Conservation (phyloP, 1,139 yeast genomes). For the Yamadazyma dendronema region DNA sequence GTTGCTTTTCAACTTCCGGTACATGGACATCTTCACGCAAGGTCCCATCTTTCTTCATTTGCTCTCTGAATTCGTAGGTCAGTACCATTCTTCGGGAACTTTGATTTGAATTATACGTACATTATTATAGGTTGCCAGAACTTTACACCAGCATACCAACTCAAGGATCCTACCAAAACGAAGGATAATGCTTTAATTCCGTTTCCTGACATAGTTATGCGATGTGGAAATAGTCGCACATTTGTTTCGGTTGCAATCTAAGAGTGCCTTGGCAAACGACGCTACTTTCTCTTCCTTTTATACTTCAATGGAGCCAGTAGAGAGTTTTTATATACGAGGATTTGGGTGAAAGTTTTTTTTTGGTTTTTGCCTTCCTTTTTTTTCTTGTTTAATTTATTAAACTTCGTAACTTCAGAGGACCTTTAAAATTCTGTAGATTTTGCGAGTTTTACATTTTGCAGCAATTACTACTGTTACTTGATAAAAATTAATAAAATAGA, state of each 20-base stretch:
- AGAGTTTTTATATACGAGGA: too few species aligned
- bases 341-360: too few species aligned
- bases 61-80: conserved; percentile 46
- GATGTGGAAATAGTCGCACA: neutral
- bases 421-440: too few species aligned
- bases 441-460: neutral
- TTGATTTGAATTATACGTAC: conserved; percentile 39
- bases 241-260: too few species aligned
- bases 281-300: neutral
- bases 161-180: conserved; percentile 33
- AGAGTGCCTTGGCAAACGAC: too few species aligned
- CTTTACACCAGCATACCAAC: conserved; percentile 55
- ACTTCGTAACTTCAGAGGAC: too few species aligned
- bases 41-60: conserved; percentile 64
- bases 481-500: too few species aligned
- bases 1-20: conserved; percentile 41
- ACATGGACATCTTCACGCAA: conserved; percentile 57
- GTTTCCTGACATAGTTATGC: conserved; percentile 21
- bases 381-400: neutral
- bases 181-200: conserved; percentile 26
- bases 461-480: neutral
- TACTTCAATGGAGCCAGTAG: too few species aligned
- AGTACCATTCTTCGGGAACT: conserved; percentile 9
- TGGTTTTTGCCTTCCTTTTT: neutral
- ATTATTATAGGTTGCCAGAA: conserved; percentile 75